Evolutionary conservation across 139 green algal species (phyloP), one percentile per base, ranked within the genome.

Genomic region (Gonium pectorale): DNA sequence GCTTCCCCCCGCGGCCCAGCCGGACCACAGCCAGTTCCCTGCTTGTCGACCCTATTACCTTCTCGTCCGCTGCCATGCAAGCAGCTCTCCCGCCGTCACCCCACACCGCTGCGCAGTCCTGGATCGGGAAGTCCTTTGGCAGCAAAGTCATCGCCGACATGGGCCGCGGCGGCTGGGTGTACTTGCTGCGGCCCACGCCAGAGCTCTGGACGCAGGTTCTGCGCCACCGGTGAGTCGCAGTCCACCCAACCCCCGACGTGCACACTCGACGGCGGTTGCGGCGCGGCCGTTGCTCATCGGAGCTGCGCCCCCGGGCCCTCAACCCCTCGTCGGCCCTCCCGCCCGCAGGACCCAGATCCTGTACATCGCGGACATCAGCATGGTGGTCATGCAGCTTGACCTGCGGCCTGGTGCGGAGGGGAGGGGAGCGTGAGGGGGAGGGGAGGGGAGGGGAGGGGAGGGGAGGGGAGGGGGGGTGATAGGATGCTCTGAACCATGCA

Each of bases 201-300:
- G 96, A 99, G 90, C 93, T 99, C 1, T 99, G 97, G 97, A 98
- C 96, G 22, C 86, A 87, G 37, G 92, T 95, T 38, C 90, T 98
- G 54, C 79, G 86, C 2, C 95, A 98, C 86, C 73, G 77, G 77
- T 72, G 38, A 19, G 56, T 31, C 6, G 64, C 37, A 63, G 21
- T 11, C 21, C 54, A 6, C 21, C 54, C 6, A 33, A 63, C n/a
- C n/a, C n/a, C n/a, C n/a, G n/a, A n/a, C n/a, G n/a, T n/a, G n/a
- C n/a, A n/a, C n/a, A n/a, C n/a, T n/a, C n/a, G n/a, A n/a, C n/a
- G n/a, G n/a, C n/a, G n/a, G n/a, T n/a, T n/a, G n/a, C n/a, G n/a
- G n/a, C n/a, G n/a, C n/a, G n/a, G n/a, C n/a, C n/a, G n/a, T n/a
- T n/a, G n/a, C n/a, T n/a, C n/a, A n/a, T n/a, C n/a, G n/a, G n/a